Base-by-base conservation (phyloP, 305 asterid species). In the Coffea humblotiana region DNA sequence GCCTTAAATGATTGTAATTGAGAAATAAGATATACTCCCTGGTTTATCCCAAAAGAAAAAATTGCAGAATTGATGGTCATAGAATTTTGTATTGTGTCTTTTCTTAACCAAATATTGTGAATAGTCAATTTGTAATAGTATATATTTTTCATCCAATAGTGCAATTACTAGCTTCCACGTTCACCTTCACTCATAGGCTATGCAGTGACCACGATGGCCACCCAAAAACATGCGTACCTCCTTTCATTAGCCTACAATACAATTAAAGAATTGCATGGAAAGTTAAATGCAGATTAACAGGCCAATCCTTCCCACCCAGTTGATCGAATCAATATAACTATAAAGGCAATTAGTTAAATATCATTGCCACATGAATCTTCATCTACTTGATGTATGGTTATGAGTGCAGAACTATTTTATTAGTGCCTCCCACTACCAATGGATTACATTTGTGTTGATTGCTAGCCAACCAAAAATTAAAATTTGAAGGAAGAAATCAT, bases 191-290 rank as follows among this genome's bases (percentile, higher is more conserved):
- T 25, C 32, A 43, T 35, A 9, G 47, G 58, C 47, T 40, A 1
- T 23, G 63, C 58, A 2, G 2, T 43, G 18, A 13, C n/a, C 45
- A n/a, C 63, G 71, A n/a, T 61, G 18, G 25, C 37, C 70, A 35
- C 35, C 1, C 23, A 60, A 43, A 21, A 61, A n/a, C 25, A 61
- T 75, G 79, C 71, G 13, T 75, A 40, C 71, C n/a, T n/a, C 79
- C 61, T 61, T 76, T 61, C 78, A 51, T 49, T 12, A 75, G 14
- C 52, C 35, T 40, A 23, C 70, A n/a, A 58, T 48, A 37, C 43
- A 37, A 37, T 2, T 37, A 37, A 37, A 37, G 43, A 37, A 37
- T 37, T 37, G 43, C 43, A 37, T 37, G 43, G 43, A 37, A 37
- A 37, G 43, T 37, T 37, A 37, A 37, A 37, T 37, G 43, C 43